phyloP scores from a whole-genome alignment of 345 rosid genomes.

The Ceriops tagal region DNA sequence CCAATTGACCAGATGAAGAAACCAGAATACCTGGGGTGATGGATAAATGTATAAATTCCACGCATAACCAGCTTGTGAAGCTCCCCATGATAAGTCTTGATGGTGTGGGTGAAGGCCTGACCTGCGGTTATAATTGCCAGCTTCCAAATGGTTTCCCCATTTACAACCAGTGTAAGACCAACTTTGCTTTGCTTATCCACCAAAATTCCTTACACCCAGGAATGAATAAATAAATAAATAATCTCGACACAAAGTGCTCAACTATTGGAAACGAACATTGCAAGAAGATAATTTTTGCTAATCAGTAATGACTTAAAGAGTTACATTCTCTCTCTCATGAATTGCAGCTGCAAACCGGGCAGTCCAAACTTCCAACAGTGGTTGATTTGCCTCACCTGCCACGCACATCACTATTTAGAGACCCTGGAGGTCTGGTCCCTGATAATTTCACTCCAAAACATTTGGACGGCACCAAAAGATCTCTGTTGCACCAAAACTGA shows the following conservation, averaged over 20 bases:
- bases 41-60: constrained; percentile 48
- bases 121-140: constrained; percentile 66
- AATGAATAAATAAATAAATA: constrained; percentile 23
- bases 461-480: no score
- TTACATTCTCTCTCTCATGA: constrained; percentile 51
- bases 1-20: constrained; percentile 69
- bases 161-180: constrained; percentile 45
- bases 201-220: constrained; percentile 54
- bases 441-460: no score
- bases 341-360: constrained; percentile 26
- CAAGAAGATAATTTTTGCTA: constrained; percentile 50
- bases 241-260: constrained; percentile 42
- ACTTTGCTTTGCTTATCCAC: constrained; percentile 52
- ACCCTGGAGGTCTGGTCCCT: no score
- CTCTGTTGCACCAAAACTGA: no score
- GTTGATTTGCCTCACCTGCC: no score
- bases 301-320: constrained; percentile 52
- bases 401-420: no score
- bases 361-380: no score
- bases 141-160: constrained; percentile 57
- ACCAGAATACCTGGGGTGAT: constrained; percentile 67
- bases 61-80: constrained; percentile 55
- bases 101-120: constrained; percentile 61
- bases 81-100: constrained; percentile 45
- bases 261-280: constrained; percentile 48